Conservation (phyloP, 768 basidiomycete species). For the Mycena kentingensis region DNA sequence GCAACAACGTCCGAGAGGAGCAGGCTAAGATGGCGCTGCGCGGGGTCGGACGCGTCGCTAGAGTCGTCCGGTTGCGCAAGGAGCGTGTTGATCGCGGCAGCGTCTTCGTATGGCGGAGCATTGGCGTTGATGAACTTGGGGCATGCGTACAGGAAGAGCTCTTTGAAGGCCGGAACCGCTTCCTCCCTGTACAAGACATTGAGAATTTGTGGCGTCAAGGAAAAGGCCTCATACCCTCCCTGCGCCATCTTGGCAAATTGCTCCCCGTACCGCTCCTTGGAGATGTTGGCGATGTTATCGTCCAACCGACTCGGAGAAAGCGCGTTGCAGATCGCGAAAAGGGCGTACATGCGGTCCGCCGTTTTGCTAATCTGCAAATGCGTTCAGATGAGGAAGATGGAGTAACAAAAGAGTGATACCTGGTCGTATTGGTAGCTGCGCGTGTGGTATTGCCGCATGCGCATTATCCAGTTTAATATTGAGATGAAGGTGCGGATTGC, state of each 20-base stretch:
- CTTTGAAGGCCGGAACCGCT: conserved; percentile 79
- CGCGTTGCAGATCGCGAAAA: conserved; percentile 92
- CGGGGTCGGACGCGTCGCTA: conserved; percentile 59
- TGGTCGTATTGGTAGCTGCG: conserved; percentile 96
- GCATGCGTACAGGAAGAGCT: conserved; percentile 92
- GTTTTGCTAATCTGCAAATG: conserved; percentile 85
- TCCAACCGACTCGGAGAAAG: conserved; percentile 91
- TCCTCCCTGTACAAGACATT: conserved; percentile 51
- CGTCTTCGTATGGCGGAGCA: conserved; percentile 90
- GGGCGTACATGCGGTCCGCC: conserved; percentile 95
- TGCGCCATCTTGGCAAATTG: conserved; percentile 84
- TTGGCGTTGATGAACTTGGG: conserved; percentile 97
- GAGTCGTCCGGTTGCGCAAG: conserved; percentile 36
- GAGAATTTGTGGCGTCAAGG: not conserved
- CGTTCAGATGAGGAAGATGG: not conserved
- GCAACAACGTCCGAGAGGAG: conserved; percentile 84
- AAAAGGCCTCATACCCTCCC: conserved; percentile 47
- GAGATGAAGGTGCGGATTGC: conserved; percentile 92
- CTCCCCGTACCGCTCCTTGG: conserved; percentile 93
- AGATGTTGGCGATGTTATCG: conserved; percentile 90
- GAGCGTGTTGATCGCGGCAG: conserved; percentile 56
- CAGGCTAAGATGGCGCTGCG: conserved; percentile 79
- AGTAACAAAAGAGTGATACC: conserved; percentile 40
- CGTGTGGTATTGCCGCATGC: conserved; percentile 97
- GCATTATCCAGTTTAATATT: conserved; percentile 92